Evolutionary conservation across 441 rosid species (phyloP).

Genomic region (Jatropha podagrica): DNA sequence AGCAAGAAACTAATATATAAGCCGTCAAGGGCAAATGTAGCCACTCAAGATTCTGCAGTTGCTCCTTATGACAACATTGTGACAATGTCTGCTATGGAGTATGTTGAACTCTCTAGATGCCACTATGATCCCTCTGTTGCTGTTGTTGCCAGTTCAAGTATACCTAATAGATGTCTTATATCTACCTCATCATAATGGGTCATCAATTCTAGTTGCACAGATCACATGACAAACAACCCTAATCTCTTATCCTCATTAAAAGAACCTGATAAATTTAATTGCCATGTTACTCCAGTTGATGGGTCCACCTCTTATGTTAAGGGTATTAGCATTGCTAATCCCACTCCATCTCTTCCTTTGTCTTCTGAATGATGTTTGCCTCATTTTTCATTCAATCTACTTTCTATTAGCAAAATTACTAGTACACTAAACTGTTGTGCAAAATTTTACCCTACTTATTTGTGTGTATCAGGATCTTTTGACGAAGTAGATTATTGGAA

Average conservation of each 20-base stretch:
- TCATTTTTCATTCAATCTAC: background rate
- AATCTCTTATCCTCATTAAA: background rate
- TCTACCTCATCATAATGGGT: background rate
- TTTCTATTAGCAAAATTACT: background rate
- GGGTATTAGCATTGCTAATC: background rate
- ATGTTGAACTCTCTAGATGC: background rate
- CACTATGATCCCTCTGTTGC: background rate
- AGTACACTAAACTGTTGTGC: background rate
- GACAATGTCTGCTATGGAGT: background rate
- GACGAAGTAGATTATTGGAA: background rate
- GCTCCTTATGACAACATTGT: background rate
- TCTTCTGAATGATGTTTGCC: background rate
- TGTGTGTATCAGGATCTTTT: background rate
- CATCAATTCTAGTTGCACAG: background rate
- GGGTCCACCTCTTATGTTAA: background rate
- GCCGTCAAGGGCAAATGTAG: background rate
- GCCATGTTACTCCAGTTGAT: background rate
- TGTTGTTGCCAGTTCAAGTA: background rate
- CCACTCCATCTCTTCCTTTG: background rate
- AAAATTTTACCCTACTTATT: background rate
- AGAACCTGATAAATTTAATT: background rate
- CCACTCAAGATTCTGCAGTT: background rate
- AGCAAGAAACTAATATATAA: no score
- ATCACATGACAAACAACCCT: background rate
- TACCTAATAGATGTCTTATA: background rate